Evolutionary conservation across 1,284 basidiomycete species (phyloP).

Genomic region (Ceratobasidium sp.): DNA sequence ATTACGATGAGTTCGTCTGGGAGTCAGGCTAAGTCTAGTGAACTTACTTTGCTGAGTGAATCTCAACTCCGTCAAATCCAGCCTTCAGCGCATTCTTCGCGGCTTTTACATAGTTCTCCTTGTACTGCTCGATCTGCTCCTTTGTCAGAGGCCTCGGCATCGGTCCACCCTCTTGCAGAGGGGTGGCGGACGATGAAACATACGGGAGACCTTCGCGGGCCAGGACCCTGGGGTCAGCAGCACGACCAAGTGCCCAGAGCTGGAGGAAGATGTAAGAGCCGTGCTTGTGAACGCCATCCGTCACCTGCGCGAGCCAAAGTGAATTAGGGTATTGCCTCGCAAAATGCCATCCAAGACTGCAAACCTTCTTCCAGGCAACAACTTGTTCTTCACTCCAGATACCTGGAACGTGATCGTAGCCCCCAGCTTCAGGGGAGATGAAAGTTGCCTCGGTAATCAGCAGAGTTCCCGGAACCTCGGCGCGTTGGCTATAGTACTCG

Average conservation of each 20-base stretch:
- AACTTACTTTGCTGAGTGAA: constrained; percentile 50
- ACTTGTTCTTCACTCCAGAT: constrained; percentile 47
- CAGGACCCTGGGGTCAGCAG: constrained; percentile 43
- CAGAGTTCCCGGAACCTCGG: constrained; percentile 43
- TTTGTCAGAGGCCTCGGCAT: constrained; percentile 42
- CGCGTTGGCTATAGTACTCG: constrained; percentile 47
- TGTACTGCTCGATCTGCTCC: constrained; percentile 47
- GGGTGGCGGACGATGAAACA: constrained; percentile 44
- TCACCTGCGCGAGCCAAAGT: too few relatives aligned
- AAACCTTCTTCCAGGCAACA: constrained; percentile 47
- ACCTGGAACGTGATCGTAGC: constrained; percentile 45
- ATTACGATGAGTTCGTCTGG: not conserved
- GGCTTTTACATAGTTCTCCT: constrained; percentile 49
- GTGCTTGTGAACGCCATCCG: constrained; percentile 51
- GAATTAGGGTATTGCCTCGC: too few relatives aligned
- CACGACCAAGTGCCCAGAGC: constrained; percentile 52
- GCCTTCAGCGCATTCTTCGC: constrained; percentile 53
- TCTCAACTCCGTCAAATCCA: constrained; percentile 58
- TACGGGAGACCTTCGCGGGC: constrained; percentile 42
- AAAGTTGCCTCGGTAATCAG: constrained; percentile 51
- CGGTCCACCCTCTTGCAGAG: constrained; percentile 42
- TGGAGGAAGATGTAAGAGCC: constrained; percentile 50
- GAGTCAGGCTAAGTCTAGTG: not conserved
- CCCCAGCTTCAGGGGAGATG: constrained; percentile 47
- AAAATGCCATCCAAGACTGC: too few relatives aligned